Conservation (phyloP, 129 eudicot species). For the Escallonia rubra region DNA sequence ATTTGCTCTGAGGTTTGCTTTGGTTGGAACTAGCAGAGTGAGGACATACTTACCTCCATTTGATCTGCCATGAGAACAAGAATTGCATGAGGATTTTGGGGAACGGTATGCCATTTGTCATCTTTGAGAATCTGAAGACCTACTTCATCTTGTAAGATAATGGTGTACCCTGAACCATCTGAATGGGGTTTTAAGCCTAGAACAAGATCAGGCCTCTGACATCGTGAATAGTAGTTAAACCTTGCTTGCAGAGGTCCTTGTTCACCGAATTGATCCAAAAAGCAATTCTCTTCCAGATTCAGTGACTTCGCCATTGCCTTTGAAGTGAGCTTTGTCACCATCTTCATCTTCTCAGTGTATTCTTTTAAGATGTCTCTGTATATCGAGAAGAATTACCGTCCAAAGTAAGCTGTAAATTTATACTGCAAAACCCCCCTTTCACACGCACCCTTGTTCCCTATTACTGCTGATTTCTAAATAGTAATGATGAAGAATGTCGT, state of each 20-base stretch:
- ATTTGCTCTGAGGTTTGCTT: too few species aligned
- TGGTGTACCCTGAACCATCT: slow-evolving; percentile 47
- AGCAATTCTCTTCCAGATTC: slow-evolving; percentile 40
- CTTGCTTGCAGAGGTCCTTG: slow-evolving; percentile 25
- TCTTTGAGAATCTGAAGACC: slow-evolving; percentile 52
- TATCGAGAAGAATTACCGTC: too few species aligned
- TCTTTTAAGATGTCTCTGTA: slow-evolving; percentile 43
- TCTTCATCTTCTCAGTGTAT: slow-evolving; percentile 30
- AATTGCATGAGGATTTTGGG: slow-evolving; percentile 41
- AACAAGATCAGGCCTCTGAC: slow-evolving; percentile 49
- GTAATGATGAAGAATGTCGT: background rate
- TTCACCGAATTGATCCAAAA: slow-evolving; percentile 44
- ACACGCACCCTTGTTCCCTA: too few species aligned
- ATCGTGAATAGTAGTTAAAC: slow-evolving; percentile 56
- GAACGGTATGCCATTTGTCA: slow-evolving; percentile 53
- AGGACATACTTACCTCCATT: slow-evolving; percentile 46
- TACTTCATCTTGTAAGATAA: slow-evolving; percentile 45
- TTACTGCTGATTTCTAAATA: too few species aligned
- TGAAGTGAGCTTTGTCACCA: slow-evolving; percentile 20
- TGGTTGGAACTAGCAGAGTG: too few species aligned
- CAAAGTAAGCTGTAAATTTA: too few species aligned
- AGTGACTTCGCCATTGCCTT: slow-evolving; percentile 56
- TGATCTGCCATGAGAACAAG: slow-evolving; percentile 51
- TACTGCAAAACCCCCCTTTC: too few species aligned
- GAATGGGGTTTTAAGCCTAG: slow-evolving; percentile 63